phyloP scores from a whole-genome alignment of 2,329 filamentous ascomycete genomes.

The Neonectria coccinea region DNA sequence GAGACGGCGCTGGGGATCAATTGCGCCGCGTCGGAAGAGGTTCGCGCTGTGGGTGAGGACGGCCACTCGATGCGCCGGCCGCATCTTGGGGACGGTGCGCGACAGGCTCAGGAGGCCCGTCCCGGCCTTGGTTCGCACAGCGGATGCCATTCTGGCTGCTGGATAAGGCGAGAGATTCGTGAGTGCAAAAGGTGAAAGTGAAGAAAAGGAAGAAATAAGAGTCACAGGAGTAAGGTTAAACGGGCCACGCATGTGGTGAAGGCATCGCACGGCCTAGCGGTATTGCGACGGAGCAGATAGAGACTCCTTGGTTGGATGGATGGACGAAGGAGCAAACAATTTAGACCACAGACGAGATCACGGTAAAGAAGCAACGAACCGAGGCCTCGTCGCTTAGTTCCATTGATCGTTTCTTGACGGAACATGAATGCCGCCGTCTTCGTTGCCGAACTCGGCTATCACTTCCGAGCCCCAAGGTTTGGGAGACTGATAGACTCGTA shows the following conservation, averaged over 20 bases:
- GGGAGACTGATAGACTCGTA: background rate
- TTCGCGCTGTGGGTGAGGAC: too few species aligned
- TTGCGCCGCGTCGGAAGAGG: too few species aligned
- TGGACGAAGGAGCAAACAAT: background rate
- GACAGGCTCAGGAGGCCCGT: slow-evolving; percentile 27
- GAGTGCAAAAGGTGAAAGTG: slow-evolving; percentile 4
- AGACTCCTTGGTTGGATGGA: slow-evolving; percentile 5
- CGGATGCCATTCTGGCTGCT: slow-evolving; percentile 39
- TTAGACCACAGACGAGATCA: background rate
- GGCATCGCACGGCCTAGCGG: slow-evolving; percentile 38
- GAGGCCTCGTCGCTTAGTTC: background rate
- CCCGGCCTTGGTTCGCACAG: slow-evolving; percentile 39
- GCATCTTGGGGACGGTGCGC: too few species aligned
- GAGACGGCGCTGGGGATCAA: too few species aligned
- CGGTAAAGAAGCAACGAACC: background rate
- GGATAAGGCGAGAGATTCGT: background rate
- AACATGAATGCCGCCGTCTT: slow-evolving; percentile 7
- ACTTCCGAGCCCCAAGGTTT: background rate
- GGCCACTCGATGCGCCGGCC: too few species aligned
- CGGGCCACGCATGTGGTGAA: slow-evolving; percentile 34
- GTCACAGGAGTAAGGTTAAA: slow-evolving; percentile 30
- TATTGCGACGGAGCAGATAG: background rate
- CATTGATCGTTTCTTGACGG: background rate
- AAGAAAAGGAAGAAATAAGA: slow-evolving; percentile 21
- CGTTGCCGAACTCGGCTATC: slow-evolving; percentile 26